Evolutionary conservation across 176 grass and related monocot species (phyloP).

Genomic region (Oryza officinalis): DNA sequence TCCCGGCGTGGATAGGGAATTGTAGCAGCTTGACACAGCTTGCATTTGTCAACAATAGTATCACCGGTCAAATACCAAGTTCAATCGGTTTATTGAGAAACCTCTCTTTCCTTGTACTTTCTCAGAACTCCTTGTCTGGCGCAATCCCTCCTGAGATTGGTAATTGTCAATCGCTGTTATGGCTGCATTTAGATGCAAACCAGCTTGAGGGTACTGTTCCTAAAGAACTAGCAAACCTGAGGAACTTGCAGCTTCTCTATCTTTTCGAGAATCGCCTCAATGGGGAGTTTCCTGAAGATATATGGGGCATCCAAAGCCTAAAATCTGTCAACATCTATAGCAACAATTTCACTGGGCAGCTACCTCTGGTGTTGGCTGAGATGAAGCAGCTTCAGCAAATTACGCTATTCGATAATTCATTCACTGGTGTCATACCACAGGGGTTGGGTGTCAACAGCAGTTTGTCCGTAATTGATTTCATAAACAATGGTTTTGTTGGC

Average conservation of each 20-base stretch:
- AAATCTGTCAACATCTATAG: slow-evolving; percentile 25
- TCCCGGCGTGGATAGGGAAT: slow-evolving; percentile 56
- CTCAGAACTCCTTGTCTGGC: slow-evolving; percentile 56
- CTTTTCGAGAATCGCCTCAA: slow-evolving; percentile 45
- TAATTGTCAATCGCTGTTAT: slow-evolving; percentile 28
- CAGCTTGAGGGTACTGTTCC: slow-evolving; percentile 54
- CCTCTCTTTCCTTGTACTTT: slow-evolving; percentile 58
- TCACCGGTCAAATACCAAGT: slow-evolving; percentile 62
- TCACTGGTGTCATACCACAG: slow-evolving; percentile 17
- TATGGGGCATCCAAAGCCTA: background rate
- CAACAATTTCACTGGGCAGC: slow-evolving; percentile 45
- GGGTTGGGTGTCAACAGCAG: slow-evolving; percentile 52
- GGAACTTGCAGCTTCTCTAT: slow-evolving; percentile 32
- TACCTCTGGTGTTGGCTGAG: slow-evolving; percentile 45
- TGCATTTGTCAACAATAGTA: slow-evolving; percentile 44
- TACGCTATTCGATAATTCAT: slow-evolving; percentile 14
- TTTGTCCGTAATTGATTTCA: slow-evolving; percentile 49
- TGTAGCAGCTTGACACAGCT: slow-evolving; percentile 51
- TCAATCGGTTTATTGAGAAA: slow-evolving; percentile 56
- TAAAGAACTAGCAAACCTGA: slow-evolving; percentile 44
- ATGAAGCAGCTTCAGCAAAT: slow-evolving; percentile 52
- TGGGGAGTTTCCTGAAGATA: slow-evolving; percentile 27
- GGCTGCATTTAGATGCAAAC: slow-evolving; percentile 50
- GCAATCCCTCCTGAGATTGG: slow-evolving; percentile 59
- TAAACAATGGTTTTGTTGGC: slow-evolving; percentile 56